Percentiles rank a stretch among this genome's conserved stretches.
Evolutionary conservation across 2,329 filamentous ascomycete genomes (phyloP).

Genomic region (Calcarisporium arbuscula): DNA sequence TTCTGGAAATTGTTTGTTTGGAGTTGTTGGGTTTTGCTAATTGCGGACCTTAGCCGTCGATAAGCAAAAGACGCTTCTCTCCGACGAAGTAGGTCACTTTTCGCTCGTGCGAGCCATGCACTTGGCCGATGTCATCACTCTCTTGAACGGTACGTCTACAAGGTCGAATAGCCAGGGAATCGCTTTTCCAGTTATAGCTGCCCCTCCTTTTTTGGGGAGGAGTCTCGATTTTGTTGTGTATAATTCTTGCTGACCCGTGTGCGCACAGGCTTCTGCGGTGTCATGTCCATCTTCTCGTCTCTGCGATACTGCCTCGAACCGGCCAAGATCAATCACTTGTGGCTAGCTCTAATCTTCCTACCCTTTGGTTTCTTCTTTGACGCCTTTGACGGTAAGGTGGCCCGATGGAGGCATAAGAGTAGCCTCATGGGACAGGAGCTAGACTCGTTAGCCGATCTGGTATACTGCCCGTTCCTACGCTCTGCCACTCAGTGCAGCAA

Average conservation of each 20-base stretch:
- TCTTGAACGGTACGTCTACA: slow-evolving; percentile 59
- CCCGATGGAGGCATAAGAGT: slow-evolving; percentile 93
- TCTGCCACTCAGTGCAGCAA: neutral
- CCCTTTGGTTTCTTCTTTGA: slow-evolving; percentile 95
- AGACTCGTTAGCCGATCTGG: slow-evolving; percentile 90
- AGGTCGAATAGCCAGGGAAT: neutral
- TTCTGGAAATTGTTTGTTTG: too few species aligned
- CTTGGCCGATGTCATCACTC: slow-evolving; percentile 76
- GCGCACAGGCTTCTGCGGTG: slow-evolving; percentile 64
- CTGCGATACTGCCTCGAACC: slow-evolving; percentile 84
- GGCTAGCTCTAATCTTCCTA: slow-evolving; percentile 77
- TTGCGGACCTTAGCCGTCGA: slow-evolving; percentile 60
- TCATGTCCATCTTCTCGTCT: slow-evolving; percentile 94
- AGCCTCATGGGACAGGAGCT: slow-evolving; percentile 97
- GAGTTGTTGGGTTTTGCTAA: too few species aligned
- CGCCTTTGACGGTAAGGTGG: slow-evolving; percentile 95
- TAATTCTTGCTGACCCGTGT: slow-evolving; percentile 6
- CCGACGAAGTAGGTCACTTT: slow-evolving; percentile 67
- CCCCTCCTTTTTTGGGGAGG: too few species aligned
- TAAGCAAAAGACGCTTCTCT: slow-evolving; percentile 71
- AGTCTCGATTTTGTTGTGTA: neutral
- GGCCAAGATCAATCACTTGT: slow-evolving; percentile 61
- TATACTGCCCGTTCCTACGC: slow-evolving; percentile 36
- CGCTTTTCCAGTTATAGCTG: too few species aligned
- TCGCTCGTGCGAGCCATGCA: slow-evolving; percentile 64